Base-by-base conservation (phyloP, 2,329 filamentous ascomycete genomes). In the Meredithiella fracta region DNA sequence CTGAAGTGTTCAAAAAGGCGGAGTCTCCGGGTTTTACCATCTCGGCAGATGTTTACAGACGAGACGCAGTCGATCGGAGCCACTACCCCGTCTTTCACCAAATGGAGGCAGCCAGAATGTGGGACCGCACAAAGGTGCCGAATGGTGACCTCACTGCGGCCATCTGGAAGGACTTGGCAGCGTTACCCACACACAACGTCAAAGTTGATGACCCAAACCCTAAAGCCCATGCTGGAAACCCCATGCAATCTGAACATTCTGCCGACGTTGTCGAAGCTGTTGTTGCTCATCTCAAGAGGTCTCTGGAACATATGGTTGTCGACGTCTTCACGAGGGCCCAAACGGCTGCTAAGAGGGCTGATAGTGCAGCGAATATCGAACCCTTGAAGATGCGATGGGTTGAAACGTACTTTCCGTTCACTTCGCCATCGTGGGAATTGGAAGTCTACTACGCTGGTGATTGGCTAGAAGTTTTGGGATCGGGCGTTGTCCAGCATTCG, bases 41-140 rank as follows among this genome's bases (percentile, higher is more conserved):
- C 66, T 85, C 85, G 58, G 92, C 91, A 23, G 92, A 98, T 67
- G 92, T 98, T 17, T 98, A 97, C 68, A 81, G 92, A 47, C 79
- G 92, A 61, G 92, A 98, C 77, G 90, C 91, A 57, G 85, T 98
- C 64, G 92, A 98, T 69, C 80, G 86, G 57, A 92, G 84, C 62
- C 92, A 98, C 70, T 97, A 97, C 69, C 92, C 92, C 0, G 81
- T 94, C 58, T 98, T 98, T 69, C 92, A 98, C 70, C 92, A 98
- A 71, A 97, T 97, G 90, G 92, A 98, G 68, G 91, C 89, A 11
- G 91, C 91, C 7, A 77, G 85, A 62, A 83, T 89, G 55, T 98
- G 92, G 91, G 85, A 92, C 65, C 79, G 87, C 8, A 73, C 66
- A 26, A 76, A 72, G 66, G 78, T 77, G 47, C 52, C 56, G 3